Evolutionary conservation across 2,329 filamentous ascomycete genomes (phyloP).

Genomic region (Ophiostoma ips): DNA sequence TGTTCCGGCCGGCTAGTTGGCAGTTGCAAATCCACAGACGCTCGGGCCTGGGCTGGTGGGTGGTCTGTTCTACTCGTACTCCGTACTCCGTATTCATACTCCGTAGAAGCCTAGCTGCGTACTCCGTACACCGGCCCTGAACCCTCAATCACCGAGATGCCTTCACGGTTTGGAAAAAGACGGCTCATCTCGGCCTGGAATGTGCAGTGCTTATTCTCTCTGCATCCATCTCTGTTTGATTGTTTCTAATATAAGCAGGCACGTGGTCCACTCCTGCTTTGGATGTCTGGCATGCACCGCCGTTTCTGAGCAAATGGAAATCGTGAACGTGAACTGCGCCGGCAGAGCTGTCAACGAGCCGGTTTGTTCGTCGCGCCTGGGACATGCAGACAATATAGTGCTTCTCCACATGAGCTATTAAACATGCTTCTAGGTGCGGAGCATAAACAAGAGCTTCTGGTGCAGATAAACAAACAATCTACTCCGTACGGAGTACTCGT

Average conservation of each 20-base stretch:
- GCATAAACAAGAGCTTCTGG: background rate
- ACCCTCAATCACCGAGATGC: no score
- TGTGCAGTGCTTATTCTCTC: background rate
- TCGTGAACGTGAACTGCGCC: background rate
- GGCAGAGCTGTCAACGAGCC: background rate
- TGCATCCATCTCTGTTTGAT: background rate
- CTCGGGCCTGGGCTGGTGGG: no score
- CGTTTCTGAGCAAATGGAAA: no score
- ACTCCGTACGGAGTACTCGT: no score
- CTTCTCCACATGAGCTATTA: background rate
- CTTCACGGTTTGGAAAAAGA: background rate
- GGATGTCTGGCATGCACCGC: background rate
- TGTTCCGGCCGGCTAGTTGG: no score
- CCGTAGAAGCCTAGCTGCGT: no score
- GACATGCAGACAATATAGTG: background rate
- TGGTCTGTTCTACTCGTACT: no score
- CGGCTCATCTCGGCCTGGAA: background rate
- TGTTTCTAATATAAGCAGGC: background rate
- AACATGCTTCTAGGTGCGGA: background rate
- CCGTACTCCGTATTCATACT: no score
- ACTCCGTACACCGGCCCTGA: no score
- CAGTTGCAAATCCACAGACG: no score
- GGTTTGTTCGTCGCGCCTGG: background rate
- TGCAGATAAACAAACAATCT: background rate
- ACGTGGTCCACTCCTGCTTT: background rate